Evolutionary conservation across 2,329 filamentous ascomycete genomes (phyloP).

Genomic region (Fusarium secorum): DNA sequence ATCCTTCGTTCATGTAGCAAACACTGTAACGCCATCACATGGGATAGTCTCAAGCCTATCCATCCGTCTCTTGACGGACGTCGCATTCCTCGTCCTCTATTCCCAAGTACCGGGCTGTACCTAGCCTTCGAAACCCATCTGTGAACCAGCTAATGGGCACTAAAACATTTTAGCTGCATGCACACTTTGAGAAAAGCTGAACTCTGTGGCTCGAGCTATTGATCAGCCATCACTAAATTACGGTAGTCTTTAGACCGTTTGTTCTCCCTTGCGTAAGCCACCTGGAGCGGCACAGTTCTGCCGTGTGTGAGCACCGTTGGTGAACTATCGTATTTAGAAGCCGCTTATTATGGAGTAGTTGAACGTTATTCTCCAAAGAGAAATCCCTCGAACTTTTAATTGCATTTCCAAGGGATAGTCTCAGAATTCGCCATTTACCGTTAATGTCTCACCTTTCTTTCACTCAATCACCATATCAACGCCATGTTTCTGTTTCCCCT

Average conservation of each 20-base stretch:
- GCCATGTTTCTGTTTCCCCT: neutral
- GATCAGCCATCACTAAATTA: neutral
- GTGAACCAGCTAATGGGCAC: neutral
- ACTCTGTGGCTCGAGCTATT: neutral
- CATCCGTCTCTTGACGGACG: neutral
- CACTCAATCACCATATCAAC: neutral
- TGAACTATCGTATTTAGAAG: neutral
- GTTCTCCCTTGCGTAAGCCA: neutral
- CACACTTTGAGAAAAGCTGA: neutral
- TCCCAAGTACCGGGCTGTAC: slow-evolving; percentile 5
- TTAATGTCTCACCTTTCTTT: neutral
- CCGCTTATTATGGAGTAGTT: neutral
- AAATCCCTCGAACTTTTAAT: neutral
- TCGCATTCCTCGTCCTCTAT: neutral
- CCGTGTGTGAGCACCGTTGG: neutral
- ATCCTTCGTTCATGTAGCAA: rapidly evolving
- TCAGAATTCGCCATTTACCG: neutral
- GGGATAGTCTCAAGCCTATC: neutral
- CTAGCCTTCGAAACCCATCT: neutral
- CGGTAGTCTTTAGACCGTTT: neutral
- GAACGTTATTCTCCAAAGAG: neutral
- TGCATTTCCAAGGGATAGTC: neutral
- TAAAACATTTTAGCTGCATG: neutral
- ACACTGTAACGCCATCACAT: neutral
- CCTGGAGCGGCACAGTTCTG: neutral